Percentiles rank a stretch among this genome's conserved stretches.
These are phyloP conservation scores for Ramalina peruviana DNA, from an alignment of 495 filamentous ascomycete genomes.

Conservation along the genomic window DNA sequence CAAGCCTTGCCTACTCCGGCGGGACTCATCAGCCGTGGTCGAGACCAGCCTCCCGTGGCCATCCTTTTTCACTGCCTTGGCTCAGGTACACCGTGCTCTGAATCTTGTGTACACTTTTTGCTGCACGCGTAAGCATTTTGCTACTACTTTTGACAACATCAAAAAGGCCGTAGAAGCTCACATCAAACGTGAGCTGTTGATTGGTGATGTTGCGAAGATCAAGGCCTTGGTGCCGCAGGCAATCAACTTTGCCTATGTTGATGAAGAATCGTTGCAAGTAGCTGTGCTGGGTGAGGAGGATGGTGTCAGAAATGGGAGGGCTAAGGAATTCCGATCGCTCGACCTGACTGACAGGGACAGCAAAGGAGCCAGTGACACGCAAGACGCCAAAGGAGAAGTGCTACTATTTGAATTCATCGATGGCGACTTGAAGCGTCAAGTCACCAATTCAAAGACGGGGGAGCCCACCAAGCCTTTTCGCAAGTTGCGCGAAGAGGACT, in stretches of 20 bases:
- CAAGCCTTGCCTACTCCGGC: constrained; percentile 22
- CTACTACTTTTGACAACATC: constrained; percentile 82
- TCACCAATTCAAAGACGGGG: constrained; percentile 52
- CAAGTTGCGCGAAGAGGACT: constrained; percentile 56
- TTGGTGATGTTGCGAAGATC: constrained; percentile 73
- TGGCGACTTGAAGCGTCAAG: constrained; percentile 75
- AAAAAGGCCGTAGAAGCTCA: constrained; percentile 73
- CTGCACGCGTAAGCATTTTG: constrained; percentile 79
- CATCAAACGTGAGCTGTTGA: constrained; percentile 49
- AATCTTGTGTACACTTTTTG: constrained; percentile 93
- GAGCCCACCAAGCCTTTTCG: constrained; percentile 50
- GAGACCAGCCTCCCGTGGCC: constrained; percentile 54
- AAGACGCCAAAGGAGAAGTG: constrained; percentile 41
- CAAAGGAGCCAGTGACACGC: constrained; percentile 19
- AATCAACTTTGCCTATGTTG: constrained; percentile 75
- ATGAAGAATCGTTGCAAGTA: constrained; percentile 65
- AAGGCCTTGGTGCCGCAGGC: constrained; percentile 61
- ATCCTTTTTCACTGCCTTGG: constrained; percentile 52
- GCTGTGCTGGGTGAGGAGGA: constrained; percentile 56
- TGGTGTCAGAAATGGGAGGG: constrained; percentile 31
- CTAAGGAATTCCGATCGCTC: constrained; percentile 21
- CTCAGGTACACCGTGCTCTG: constrained; percentile 67
- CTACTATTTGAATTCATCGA: constrained; percentile 88
- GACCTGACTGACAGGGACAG: constrained; percentile 19
- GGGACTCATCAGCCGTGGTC: constrained; percentile 28